A percentile compares a stretch with the other conserved stretches of the same genome.
Conservation (phyloP, 108 stramenopile genomes). For the Fragilaria crotonensis region DNA sequence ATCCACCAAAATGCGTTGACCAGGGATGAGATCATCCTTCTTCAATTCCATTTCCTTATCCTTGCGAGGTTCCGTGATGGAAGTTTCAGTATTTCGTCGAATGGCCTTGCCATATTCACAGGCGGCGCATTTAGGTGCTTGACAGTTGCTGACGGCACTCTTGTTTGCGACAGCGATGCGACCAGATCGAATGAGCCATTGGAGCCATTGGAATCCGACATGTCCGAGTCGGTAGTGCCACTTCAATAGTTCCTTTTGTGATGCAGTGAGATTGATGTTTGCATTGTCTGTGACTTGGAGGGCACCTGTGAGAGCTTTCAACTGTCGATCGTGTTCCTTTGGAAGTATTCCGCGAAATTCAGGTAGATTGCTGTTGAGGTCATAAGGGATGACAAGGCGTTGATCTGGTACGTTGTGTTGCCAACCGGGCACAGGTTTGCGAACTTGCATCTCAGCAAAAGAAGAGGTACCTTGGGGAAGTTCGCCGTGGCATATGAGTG, state of each 20-base stretch:
- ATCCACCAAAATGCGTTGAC: neutral
- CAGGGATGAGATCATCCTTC: neutral
- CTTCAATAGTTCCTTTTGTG: slow-evolving; percentile 4
- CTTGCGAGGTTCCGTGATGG: neutral
- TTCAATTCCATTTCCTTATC: neutral
- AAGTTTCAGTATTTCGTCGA: neutral
- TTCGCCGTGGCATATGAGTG: too few relatives aligned
- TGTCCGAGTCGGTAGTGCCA: slow-evolving; percentile 29
- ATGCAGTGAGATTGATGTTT: slow-evolving; percentile 21
- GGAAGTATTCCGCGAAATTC: too few relatives aligned
- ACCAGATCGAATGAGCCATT: neutral
- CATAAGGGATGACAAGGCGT: too few relatives aligned
- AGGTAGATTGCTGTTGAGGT: too few relatives aligned
- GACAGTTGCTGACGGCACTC: neutral
- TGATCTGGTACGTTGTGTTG: too few relatives aligned
- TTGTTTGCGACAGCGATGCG: neutral
- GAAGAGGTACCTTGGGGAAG: too few relatives aligned
- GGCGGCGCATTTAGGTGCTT: neutral
- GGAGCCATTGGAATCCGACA: too few relatives aligned
- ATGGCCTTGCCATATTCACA: neutral
- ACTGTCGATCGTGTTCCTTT: too few relatives aligned
- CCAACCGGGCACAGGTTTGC: too few relatives aligned
- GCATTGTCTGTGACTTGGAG: too few relatives aligned
- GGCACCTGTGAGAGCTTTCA: too few relatives aligned
- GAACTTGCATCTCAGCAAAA: too few relatives aligned